These are phyloP conservation scores for Claviceps monticola DNA, from an alignment of 2,329 filamentous ascomycete species.

Conservation along the genomic window DNA sequence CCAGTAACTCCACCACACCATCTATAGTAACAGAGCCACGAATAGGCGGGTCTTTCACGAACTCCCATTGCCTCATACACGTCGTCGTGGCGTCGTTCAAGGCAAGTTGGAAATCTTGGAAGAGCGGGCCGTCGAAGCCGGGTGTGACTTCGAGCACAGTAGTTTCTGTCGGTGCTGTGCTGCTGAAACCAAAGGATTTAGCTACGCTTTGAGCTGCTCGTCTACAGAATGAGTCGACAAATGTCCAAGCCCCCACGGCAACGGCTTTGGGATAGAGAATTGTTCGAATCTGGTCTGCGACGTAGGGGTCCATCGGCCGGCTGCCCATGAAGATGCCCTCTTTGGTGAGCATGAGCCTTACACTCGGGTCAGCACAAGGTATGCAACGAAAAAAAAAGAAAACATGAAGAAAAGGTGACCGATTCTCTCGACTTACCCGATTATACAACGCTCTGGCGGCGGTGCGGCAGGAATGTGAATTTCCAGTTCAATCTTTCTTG, in stretches of 20 bases:
- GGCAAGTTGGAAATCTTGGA: constrained; percentile 20
- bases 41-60: constrained; percentile 27
- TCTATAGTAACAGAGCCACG: constrained; percentile 38
- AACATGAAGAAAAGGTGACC: not conserved
- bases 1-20: constrained; percentile 39
- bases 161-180: constrained; percentile 12
- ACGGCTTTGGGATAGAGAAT: constrained; percentile 40
- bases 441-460: constrained; percentile 44
- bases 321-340: constrained; percentile 34
- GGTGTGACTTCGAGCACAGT: constrained; percentile 14
- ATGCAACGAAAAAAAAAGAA: not conserved
- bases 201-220: constrained; percentile 30
- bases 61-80: constrained; percentile 32
- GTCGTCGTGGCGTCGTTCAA: constrained; percentile 21
- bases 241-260: constrained; percentile 36
- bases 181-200: constrained; percentile 30
- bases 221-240: constrained; percentile 32
- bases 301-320: constrained; percentile 32
- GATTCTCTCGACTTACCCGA: constrained; percentile 33
- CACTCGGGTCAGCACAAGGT: constrained; percentile 1
- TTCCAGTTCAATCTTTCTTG: constrained; percentile 45
- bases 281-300: constrained; percentile 31
- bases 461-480: constrained; percentile 44
- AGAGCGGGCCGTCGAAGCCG: constrained; percentile 17
- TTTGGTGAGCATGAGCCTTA: constrained; percentile 35